Percentiles rank a stretch among this genome's conserved stretches.
These are phyloP conservation scores for Vigna hirtella DNA, from an alignment of 306 rosid genomes.

Conservation along the genomic window DNA sequence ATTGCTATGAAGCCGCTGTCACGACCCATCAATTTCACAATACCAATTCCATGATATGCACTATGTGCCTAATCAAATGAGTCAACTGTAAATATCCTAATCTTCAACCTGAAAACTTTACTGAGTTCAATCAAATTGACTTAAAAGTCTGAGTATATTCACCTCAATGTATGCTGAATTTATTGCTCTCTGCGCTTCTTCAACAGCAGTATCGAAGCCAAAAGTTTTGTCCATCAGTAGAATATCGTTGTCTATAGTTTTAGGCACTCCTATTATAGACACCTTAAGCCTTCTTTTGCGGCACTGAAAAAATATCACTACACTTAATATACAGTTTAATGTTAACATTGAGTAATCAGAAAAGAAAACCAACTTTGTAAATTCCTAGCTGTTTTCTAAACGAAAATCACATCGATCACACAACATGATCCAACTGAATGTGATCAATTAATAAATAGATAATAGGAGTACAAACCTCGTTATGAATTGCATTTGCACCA, in stretches of 20 bases:
- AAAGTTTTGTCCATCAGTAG: slow-evolving; percentile 96
- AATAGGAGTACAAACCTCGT: slow-evolving; percentile 70
- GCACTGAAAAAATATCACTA: slow-evolving; percentile 58
- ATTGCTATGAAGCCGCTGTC: slow-evolving; percentile 98
- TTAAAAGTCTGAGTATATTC: neutral
- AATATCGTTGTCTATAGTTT: slow-evolving; percentile 96
- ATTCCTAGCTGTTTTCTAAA: neutral
- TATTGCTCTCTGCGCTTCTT: slow-evolving; percentile 98
- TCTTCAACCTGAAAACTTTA: slow-evolving; percentile 15
- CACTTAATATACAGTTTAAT: neutral
- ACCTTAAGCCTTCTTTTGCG: slow-evolving; percentile 70
- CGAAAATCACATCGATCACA: slow-evolving; percentile 24
- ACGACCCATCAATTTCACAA: slow-evolving; percentile 98
- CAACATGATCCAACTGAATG: slow-evolving; percentile 30
- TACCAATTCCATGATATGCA: slow-evolving; percentile 94
- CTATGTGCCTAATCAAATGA: slow-evolving; percentile 82
- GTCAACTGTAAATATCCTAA: slow-evolving; percentile 33
- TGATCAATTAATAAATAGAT: slow-evolving; percentile 32
- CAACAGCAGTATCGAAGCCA: slow-evolving; percentile 99
- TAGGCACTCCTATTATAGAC: slow-evolving; percentile 94
- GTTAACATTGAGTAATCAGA: neutral
- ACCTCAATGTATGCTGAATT: slow-evolving; percentile 97
- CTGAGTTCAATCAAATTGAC: slow-evolving; percentile 17
- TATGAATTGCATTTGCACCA: slow-evolving; percentile 93
- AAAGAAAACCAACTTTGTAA: neutral